Percentiles rank a stretch among this genome's conserved stretches.
Evolutionary conservation across 2,329 filamentous ascomycete genomes (phyloP).

Genomic region (Aaosphaeria pasadenensis): DNA sequence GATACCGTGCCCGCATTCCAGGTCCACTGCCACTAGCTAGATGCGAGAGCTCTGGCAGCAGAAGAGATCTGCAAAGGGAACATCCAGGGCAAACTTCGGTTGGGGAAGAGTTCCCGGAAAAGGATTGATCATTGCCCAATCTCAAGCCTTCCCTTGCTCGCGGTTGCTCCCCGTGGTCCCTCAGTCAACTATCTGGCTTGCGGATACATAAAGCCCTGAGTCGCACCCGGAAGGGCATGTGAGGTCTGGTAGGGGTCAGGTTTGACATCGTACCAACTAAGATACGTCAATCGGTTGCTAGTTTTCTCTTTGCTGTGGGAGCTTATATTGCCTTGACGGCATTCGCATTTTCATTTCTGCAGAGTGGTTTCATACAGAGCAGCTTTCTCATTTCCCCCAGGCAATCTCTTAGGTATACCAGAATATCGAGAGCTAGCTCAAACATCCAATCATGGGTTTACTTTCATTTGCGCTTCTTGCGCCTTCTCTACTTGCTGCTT

Average conservation of each 20-base stretch:
- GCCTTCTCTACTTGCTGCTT: constrained; percentile 9
- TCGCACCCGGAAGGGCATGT: not conserved
- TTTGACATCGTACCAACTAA: too few species aligned
- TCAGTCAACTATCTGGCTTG: not conserved
- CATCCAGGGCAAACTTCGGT: constrained; percentile 5
- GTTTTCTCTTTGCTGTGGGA: too few species aligned
- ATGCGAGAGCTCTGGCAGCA: not conserved
- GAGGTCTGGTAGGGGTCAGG: too few species aligned
- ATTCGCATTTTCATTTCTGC: not conserved
- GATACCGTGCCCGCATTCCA: constrained; percentile 8
- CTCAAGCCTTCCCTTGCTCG: not conserved
- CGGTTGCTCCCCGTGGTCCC: not conserved
- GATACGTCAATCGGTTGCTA: too few species aligned
- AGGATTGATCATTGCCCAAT: not conserved
- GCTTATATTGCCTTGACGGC: too few species aligned
- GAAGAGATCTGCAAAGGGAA: constrained; percentile 1
- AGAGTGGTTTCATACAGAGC: not conserved
- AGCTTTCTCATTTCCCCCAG: not conserved
- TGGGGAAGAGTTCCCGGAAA: not conserved
- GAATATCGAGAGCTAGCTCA: not conserved
- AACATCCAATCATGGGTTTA: constrained; percentile 17
- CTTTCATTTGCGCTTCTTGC: constrained; percentile 11
- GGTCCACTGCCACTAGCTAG: constrained; percentile 4
- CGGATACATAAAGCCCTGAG: not conserved
- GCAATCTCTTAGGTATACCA: too few species aligned